Percentiles rank a stretch among this genome's conserved stretches.
Conservation (phyloP, 2,329 filamentous ascomycete genomes). For the Colletotrichum melonis region DNA sequence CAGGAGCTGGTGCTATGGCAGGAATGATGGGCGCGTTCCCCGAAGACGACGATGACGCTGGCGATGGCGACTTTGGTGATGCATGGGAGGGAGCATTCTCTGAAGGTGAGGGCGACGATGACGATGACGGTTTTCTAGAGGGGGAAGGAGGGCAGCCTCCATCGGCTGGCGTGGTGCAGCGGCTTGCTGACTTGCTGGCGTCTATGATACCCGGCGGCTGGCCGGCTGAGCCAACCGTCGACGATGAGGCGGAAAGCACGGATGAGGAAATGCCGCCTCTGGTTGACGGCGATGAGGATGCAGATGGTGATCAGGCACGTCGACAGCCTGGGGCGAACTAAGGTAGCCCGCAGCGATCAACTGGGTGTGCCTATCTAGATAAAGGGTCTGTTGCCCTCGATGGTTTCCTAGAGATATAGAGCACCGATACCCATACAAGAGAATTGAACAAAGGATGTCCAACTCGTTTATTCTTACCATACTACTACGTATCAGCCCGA, state of each 20-base stretch:
- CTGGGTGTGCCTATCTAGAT: background rate
- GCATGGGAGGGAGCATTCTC: conserved; percentile 34
- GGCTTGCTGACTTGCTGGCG: conserved; percentile 23
- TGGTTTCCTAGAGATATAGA: background rate
- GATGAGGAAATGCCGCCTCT: conserved; percentile 8
- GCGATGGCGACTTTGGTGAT: background rate
- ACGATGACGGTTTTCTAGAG: conserved; percentile 10
- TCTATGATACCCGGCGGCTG: conserved; percentile 27
- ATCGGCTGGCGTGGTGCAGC: conserved; percentile 20
- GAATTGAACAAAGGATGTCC: background rate
- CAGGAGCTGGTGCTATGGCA: conserved; percentile 5
- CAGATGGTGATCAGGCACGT: background rate
- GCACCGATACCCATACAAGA: background rate
- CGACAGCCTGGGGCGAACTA: background rate
- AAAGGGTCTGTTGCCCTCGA: background rate
- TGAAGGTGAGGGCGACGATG: conserved; percentile 13
- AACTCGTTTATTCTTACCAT: too few relatives aligned
- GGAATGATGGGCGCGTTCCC: conserved; percentile 28
- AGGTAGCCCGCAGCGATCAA: background rate
- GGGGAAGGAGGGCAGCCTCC: conserved; percentile 9
- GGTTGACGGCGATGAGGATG: background rate
- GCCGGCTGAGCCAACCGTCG: conserved; percentile 32
- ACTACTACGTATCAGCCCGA: too few relatives aligned
- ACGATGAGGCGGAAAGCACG: conserved; percentile 27
- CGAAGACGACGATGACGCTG: conserved; percentile 29